phyloP scores from a whole-genome alignment of 306 rosid species.

The Potentilla sterilis region DNA sequence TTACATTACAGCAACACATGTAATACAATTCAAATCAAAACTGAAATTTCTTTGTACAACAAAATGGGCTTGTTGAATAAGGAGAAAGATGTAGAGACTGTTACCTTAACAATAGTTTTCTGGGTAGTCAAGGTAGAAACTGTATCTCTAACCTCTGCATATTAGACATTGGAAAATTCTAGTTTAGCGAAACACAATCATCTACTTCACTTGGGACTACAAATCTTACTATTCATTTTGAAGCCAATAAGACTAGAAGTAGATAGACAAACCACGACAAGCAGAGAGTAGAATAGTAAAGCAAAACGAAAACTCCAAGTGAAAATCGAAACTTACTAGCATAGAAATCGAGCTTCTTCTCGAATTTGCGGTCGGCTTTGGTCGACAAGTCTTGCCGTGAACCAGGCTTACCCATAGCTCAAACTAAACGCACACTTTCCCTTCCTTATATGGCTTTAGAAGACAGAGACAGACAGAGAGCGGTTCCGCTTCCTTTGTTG shows the following conservation, averaged over 20 bases:
- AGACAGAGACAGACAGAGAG: no score
- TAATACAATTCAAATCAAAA: neutral
- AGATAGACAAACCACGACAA: no score
- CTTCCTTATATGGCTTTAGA: no score
- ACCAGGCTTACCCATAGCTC: constrained; percentile 27
- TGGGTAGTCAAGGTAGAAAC: constrained; percentile 58
- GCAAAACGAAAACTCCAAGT: neutral
- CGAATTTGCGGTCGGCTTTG: constrained; percentile 34
- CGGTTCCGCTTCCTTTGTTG: neutral
- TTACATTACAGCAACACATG: neutral
- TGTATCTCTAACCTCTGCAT: constrained; percentile 66
- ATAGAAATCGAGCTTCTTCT: constrained; percentile 35
- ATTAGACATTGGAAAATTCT: neutral
- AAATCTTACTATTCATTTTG: no score
- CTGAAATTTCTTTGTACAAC: neutral
- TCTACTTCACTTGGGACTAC: no score
- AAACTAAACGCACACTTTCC: neutral
- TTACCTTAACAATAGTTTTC: constrained; percentile 66
- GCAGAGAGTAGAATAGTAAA: no score
- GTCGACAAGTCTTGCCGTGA: constrained; percentile 14
- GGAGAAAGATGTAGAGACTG: neutral
- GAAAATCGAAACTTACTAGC: constrained; percentile 25
- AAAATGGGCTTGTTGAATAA: neutral
- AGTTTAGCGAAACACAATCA: no score
- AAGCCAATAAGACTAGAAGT: no score